Percentiles rank a stretch among this genome's conserved stretches.
Evolutionary conservation across 768 basidiomycete species (phyloP).

Genomic region (Auriculariales sp.): DNA sequence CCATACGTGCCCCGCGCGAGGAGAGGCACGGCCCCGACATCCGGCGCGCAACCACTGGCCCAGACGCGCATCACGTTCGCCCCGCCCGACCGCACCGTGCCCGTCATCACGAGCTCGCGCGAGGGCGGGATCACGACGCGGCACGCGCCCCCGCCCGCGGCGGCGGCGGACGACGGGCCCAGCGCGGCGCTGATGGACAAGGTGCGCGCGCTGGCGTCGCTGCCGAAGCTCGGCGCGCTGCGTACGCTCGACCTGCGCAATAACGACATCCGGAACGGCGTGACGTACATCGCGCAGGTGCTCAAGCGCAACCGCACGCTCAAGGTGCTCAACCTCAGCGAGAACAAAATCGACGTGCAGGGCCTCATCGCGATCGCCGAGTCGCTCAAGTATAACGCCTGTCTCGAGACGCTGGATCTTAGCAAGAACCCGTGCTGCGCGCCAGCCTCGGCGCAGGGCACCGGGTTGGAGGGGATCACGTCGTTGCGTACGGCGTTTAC

Average conservation of each 20-base stretch:
- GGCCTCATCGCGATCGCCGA: slow-evolving; percentile 77
- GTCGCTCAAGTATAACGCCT: slow-evolving; percentile 89
- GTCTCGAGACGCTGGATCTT: slow-evolving; percentile 86
- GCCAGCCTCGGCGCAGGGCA: slow-evolving; percentile 49
- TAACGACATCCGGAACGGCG: slow-evolving; percentile 78
- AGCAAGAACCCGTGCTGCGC: slow-evolving; percentile 90
- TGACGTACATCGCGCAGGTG: slow-evolving; percentile 86
- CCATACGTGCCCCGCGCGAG: slow-evolving; percentile 64
- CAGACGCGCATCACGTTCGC: slow-evolving; percentile 1
- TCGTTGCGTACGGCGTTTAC: slow-evolving; percentile 88
- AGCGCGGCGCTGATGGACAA: slow-evolving; percentile 74
- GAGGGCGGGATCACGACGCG: slow-evolving; percentile 36
- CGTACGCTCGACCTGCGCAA: slow-evolving; percentile 82
- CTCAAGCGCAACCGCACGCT: slow-evolving; percentile 91
- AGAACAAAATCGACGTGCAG: slow-evolving; percentile 80
- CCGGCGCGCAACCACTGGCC: slow-evolving; percentile 2
- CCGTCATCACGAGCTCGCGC: slow-evolving; percentile 49
- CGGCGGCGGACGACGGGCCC: slow-evolving; percentile 25
- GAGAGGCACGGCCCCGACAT: slow-evolving; percentile 20
- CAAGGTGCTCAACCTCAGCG: slow-evolving; percentile 85
- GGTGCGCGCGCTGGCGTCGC: slow-evolving; percentile 75
- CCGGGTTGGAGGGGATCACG: slow-evolving; percentile 10
- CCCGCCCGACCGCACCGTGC: slow-evolving; percentile 20
- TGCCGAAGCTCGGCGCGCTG: slow-evolving; percentile 75
- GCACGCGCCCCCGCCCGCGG: slow-evolving; percentile 15